Evolutionary conservation across 2,329 filamentous ascomycete genomes (phyloP).

Genomic region (Nothomitra cinnamomea): DNA sequence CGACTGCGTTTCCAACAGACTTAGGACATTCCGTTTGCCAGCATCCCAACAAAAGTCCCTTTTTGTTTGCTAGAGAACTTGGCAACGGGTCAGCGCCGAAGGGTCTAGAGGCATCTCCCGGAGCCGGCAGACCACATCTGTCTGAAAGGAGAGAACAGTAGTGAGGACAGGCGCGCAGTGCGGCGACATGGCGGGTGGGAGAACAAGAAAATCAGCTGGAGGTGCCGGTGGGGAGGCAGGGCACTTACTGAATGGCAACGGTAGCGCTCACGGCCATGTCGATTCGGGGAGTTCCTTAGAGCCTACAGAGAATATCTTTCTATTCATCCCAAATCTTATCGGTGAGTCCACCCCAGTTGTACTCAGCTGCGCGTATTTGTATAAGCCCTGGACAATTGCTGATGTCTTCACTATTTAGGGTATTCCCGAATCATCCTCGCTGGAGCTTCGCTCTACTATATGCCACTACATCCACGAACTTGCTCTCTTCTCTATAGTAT

Average conservation of each 20-base stretch:
- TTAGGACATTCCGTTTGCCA: neutral
- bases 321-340: conserved; percentile 35
- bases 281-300: neutral
- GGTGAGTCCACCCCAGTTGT: conserved; percentile 19
- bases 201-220: neutral
- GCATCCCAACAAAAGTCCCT: neutral
- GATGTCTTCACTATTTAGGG: conserved; percentile 18
- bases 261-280: neutral
- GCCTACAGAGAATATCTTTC: conserved; percentile 32
- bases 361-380: neutral
- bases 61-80: neutral
- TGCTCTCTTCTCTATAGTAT: conserved; percentile 84
- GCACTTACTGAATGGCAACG: neutral
- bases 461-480: conserved; percentile 94
- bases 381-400: neutral
- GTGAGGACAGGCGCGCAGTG: too few relatives aligned
- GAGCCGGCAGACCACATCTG: neutral
- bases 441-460: conserved; percentile 90
- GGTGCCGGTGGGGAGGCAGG: neutral
- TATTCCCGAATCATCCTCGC: conserved; percentile 40
- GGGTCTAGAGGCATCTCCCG: neutral
- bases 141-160: neutral
- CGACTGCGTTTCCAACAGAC: neutral
- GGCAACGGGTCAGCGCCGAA: neutral
- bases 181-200: neutral